Evolutionary conservation across 331 rosid genomes (phyloP), one percentile per base, ranked within the genome.

Genomic region (Pyrus hybrid): DNA sequence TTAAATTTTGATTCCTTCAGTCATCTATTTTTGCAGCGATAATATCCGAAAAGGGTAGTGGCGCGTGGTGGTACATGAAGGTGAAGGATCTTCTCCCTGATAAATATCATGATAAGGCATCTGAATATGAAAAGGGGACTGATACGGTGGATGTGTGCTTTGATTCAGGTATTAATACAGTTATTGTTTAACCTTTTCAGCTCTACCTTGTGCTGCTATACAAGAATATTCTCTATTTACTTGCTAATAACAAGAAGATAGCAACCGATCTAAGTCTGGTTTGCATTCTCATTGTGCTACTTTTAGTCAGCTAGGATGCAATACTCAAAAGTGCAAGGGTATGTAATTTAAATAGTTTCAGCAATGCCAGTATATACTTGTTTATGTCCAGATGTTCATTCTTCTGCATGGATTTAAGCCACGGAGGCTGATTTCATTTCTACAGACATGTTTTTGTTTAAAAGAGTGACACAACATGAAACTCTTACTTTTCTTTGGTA

Each of bases 91-190:
- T 89, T 80, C 97, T 95, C 63, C 97, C 99, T 33, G 74, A 75
- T 80, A 88, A 83, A 76, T 95, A 92, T 78, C 91, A 77, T 35
- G 90, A 89, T 71, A 85, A 81, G 80, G 99, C 99, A 25, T 86
- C 93, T 41, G 93, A 95, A 67, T 95, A 89, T 81, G 99, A 92
- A 78, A 92, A 95, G 81, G 97, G 97, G 72, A 89, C 96, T 56
- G 99, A 95, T 82, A 95, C 99, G 60, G 92, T 95, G 99, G 99
- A 95, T 84, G 99, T 95, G 45, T 95, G 99, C 97, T 95, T 95
- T 85, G 99, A 95, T 88, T 95, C 97, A 82, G 97, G 99, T 95
- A 86, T 57, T 43, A 32, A 3, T 32, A 2, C 14, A 22, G 32
- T 28, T 10, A 37, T 25, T 35, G 7, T 58, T 21, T 76, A 20